Evolutionary conservation across 140 eudicot species (phyloP).

Genomic region (Senecio squalidus): DNA sequence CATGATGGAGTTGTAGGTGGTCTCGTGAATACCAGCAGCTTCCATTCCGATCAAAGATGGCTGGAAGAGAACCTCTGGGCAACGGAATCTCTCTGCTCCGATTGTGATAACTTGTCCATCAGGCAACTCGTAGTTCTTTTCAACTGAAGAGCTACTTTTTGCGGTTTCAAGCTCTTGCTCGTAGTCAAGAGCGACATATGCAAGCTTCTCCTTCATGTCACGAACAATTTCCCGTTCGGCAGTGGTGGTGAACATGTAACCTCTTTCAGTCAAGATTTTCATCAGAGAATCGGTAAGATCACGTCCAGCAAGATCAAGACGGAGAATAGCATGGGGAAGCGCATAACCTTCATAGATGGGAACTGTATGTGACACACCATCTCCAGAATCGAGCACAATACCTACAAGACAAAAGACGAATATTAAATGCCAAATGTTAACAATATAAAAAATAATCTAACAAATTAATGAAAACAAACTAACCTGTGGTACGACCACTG

Average conservation of each 20-base stretch:
- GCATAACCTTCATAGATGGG: conserved; percentile 74
- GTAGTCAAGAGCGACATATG: conserved; percentile 67
- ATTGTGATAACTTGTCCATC: conserved; percentile 74
- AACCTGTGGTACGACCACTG: conserved; percentile 80
- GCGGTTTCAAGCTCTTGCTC: conserved; percentile 74
- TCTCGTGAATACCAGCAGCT: conserved; percentile 78
- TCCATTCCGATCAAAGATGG: conserved; percentile 75
- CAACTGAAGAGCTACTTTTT: conserved; percentile 70
- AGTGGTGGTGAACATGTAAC: conserved; percentile 84
- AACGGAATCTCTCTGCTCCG: conserved; percentile 70
- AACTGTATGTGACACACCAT: conserved; percentile 73
- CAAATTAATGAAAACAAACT: neutral
- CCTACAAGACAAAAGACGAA: conserved; percentile 24
- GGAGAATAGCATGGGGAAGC: conserved; percentile 70
- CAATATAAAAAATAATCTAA: neutral
- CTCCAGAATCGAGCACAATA: conserved; percentile 78
- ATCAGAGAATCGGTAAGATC: conserved; percentile 65
- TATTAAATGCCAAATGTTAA: neutral
- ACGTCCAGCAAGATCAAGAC: conserved; percentile 73
- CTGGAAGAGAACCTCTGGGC: conserved; percentile 63
- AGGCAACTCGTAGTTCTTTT: conserved; percentile 69
- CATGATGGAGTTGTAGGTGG: conserved; percentile 75
- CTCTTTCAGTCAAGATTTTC: conserved; percentile 74
- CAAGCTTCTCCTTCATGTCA: conserved; percentile 68
- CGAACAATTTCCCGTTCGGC: conserved; percentile 88